A percentile compares a stretch with the other conserved stretches of the same genome.
Conservation (phyloP, 78 protist species). For the Dictyostelium capitatum region DNA sequence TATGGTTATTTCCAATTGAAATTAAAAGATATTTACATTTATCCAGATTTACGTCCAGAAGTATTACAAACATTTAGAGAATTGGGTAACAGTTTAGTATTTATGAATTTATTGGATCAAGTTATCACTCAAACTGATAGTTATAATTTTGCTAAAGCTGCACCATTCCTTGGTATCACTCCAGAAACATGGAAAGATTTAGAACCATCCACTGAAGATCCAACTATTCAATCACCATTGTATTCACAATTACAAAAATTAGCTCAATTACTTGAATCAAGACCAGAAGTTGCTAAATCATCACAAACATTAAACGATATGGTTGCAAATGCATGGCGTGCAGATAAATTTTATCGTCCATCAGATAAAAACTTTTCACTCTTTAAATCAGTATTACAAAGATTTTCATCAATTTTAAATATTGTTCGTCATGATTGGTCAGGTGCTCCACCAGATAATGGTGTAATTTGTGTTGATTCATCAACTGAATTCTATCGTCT, state of each 20-base stretch:
- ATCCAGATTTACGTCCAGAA: constrained; percentile 88
- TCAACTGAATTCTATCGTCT: constrained; percentile 88
- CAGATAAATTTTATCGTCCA: constrained; percentile 86
- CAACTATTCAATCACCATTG: constrained; percentile 69
- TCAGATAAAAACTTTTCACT: constrained; percentile 57
- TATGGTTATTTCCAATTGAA: constrained; percentile 83
- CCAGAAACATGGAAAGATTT: constrained; percentile 70
- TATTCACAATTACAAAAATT: constrained; percentile 54
- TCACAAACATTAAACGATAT: constrained; percentile 46
- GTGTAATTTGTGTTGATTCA: constrained; percentile 76
- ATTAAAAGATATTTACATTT: constrained; percentile 74
- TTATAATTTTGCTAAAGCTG: constrained; percentile 53
- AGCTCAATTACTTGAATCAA: constrained; percentile 53
- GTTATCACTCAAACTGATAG: constrained; percentile 41
- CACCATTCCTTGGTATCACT: constrained; percentile 79
- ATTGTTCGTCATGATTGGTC: constrained; percentile 83
- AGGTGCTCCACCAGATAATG: constrained; percentile 82
- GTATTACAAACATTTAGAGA: constrained; percentile 91
- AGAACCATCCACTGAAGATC: constrained; percentile 27
- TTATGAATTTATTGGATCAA: constrained; percentile 85
- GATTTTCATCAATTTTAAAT: constrained; percentile 73
- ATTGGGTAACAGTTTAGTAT: constrained; percentile 85
- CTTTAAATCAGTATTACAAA: constrained; percentile 53
- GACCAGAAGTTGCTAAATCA: constrained; percentile 60
- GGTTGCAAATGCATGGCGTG: constrained; percentile 78